Base-by-base conservation (phyloP, 2,329 filamentous ascomycete species). In the Aspergillus caelatus region DNA sequence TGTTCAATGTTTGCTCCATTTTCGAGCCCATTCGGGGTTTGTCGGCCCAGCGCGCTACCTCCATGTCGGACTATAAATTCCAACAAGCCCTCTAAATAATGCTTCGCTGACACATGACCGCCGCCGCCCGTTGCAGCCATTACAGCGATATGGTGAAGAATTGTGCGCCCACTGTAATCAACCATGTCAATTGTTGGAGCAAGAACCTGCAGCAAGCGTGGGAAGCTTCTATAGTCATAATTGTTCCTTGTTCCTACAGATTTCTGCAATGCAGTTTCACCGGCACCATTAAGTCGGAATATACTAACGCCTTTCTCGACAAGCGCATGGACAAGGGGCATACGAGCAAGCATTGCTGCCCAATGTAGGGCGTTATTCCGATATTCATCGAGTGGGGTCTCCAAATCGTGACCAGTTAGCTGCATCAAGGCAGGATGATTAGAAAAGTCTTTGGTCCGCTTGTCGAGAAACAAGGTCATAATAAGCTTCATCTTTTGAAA, bases 101-200 rank as follows among this genome's bases (percentile, higher is more conserved):
- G 97, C 68, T 94, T 92, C 75, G 93, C 96, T 16, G 78, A 78
- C 26, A 95, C 94, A 48, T 92, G 89, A 62, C 92, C 94, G 56
- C 95, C 89, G 8, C 94, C 94, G 75, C 97, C 97, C 71, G 98
- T 95, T 8, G 94, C 95, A 65, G 94, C 97, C 19, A 95, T 96
- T 39, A 98, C 89, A 6, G 95, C 94, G 71, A 99, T 98, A 74
- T 99, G 95, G 74, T 99, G 95, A 28, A 99, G 82, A 16, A 98
- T 93, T 0, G 94, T 98, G 43, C 95, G 86, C 10, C 94, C 94
- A 77, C 93, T 93, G 52, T 91, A 88, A 75, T 99, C 95, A 26
- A 93, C 87, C 50, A 96, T 88, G 69, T 98, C 94, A 66, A 99
- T 96, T 0, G 94, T 94, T 30, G 92, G 87, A 12, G 93, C 93